Percentiles rank a stretch among this genome's conserved stretches.
These are phyloP conservation scores for Trametes cubensis DNA, from an alignment of 768 basidiomycete genomes.

Conservation along the genomic window DNA sequence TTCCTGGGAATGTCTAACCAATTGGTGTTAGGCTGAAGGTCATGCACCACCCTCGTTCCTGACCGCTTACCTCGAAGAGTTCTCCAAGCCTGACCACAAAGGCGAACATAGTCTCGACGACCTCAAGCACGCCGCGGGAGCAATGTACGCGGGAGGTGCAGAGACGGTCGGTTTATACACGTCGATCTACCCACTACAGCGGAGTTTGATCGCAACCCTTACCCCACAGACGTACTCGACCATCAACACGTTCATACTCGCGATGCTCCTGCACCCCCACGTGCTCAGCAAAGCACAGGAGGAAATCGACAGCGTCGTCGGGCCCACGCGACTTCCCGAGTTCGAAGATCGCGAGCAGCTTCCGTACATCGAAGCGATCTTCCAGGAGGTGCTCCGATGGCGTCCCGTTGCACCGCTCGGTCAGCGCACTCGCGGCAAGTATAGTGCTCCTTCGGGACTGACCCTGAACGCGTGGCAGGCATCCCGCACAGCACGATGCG, in stretches of 20 bases:
- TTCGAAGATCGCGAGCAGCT: constrained; percentile 22
- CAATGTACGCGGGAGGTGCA: constrained; percentile 21
- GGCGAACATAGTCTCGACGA: constrained; percentile 21
- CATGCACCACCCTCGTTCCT: constrained; percentile 19
- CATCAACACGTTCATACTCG: constrained; percentile 24
- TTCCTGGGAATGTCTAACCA: not conserved
- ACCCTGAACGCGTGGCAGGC: constrained; percentile 8
- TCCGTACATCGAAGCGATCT: constrained; percentile 22
- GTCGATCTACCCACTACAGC: not conserved
- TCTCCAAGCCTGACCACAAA: constrained; percentile 19
- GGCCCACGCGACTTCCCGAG: constrained; percentile 18
- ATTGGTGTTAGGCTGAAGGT: constrained; percentile 4
- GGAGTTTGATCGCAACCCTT: not conserved
- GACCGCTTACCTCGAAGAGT: constrained; percentile 18
- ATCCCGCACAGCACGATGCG: constrained; percentile 28
- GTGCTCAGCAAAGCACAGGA: constrained; percentile 20
- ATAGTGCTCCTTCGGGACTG: not conserved
- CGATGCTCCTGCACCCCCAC: constrained; percentile 22
- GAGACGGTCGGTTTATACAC: constrained; percentile 10
- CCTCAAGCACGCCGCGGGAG: constrained; percentile 20
- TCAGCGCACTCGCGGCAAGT: not conserved
- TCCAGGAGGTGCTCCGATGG: constrained; percentile 20
- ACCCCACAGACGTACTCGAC: constrained; percentile 19
- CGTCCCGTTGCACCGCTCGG: constrained; percentile 8
- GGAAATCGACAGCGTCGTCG: constrained; percentile 19